Conservation (phyloP, 2,329 filamentous ascomycete genomes). For the Talaromyces sp. region DNA sequence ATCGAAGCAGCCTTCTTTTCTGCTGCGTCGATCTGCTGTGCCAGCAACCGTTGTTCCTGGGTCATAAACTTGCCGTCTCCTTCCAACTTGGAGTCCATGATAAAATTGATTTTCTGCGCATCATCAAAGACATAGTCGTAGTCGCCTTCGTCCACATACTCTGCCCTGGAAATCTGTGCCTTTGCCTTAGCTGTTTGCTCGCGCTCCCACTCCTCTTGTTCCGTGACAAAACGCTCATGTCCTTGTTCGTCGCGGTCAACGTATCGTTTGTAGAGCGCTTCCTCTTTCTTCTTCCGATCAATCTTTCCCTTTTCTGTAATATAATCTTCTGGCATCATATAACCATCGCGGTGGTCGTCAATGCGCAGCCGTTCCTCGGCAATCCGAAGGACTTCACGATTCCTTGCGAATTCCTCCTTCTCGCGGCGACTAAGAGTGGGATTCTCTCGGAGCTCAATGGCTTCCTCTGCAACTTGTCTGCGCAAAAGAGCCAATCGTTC, state of each 20-base stretch:
- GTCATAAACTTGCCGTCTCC: slow-evolving; percentile 67
- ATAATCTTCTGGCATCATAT: slow-evolving; percentile 89
- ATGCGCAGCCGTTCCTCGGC: slow-evolving; percentile 82
- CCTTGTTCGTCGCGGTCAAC: slow-evolving; percentile 83
- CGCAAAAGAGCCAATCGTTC: slow-evolving; percentile 81
- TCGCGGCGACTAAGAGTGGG: slow-evolving; percentile 70
- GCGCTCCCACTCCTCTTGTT: slow-evolving; percentile 92
- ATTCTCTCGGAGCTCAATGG: slow-evolving; percentile 71
- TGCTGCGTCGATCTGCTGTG: slow-evolving; percentile 78
- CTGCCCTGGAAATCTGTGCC: slow-evolving; percentile 70
- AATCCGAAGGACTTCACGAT: slow-evolving; percentile 72
- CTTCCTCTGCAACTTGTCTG: slow-evolving; percentile 86
- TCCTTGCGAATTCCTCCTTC: slow-evolving; percentile 81
- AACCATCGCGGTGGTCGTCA: slow-evolving; percentile 88
- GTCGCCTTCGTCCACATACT: slow-evolving; percentile 71
- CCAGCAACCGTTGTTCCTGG: slow-evolving; percentile 71
- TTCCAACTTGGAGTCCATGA: slow-evolving; percentile 65
- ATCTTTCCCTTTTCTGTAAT: slow-evolving; percentile 91
- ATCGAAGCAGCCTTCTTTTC: slow-evolving; percentile 85
- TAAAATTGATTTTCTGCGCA: slow-evolving; percentile 79
- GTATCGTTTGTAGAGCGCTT: slow-evolving; percentile 84
- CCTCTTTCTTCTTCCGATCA: slow-evolving; percentile 78
- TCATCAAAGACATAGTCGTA: slow-evolving; percentile 95
- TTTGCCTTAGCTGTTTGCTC: slow-evolving; percentile 86
- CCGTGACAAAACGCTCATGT: slow-evolving; percentile 82